Evolutionary conservation across 169 alveolate genomes (phyloP).

Genomic region (Plasmodium inui): DNA sequence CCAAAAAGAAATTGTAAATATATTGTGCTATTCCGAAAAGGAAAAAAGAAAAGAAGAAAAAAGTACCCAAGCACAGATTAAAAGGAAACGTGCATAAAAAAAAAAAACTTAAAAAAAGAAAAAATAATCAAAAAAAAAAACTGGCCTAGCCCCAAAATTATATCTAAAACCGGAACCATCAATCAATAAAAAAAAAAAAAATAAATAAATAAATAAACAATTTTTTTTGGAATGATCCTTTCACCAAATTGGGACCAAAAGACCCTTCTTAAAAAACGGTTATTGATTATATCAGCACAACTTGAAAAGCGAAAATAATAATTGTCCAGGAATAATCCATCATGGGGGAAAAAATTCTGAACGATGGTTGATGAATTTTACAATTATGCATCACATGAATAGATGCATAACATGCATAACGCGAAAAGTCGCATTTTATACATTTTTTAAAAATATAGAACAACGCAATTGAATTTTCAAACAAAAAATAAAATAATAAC

Average conservation of each 20-base stretch:
- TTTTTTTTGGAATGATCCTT: neutral
- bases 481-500: neutral
- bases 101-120: neutral
- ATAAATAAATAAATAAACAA: neutral
- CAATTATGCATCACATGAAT: neutral
- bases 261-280: neutral
- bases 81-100: neutral
- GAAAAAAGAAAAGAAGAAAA: neutral
- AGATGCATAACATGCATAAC: neutral
- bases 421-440: neutral
- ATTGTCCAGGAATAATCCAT: neutral
- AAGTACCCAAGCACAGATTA: neutral
- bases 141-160: neutral
- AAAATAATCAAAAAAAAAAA: neutral
- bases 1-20: neutral
- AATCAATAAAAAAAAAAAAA: neutral
- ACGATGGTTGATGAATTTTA: neutral
- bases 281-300: neutral
- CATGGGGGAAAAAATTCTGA: neutral
- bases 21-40: neutral
- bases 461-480: neutral
- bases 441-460: neutral
- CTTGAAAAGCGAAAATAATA: neutral
- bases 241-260: neutral
- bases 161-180: neutral